These are phyloP conservation scores for Leccinum subrobustum DNA, from an alignment of 1,284 basidiomycete genomes.

Conservation along the genomic window DNA sequence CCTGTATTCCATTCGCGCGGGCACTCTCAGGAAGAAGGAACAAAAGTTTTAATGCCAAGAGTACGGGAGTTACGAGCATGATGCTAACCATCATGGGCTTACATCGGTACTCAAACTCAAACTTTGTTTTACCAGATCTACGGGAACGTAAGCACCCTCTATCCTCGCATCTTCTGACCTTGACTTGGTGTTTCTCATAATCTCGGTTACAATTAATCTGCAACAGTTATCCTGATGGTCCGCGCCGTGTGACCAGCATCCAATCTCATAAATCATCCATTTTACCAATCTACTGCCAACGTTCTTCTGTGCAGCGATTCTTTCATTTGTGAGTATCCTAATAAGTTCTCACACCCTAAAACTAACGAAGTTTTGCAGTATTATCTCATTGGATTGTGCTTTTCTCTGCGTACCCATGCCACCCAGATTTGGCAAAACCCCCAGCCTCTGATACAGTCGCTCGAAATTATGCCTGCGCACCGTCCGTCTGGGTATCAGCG, in stretches of 20 bases:
- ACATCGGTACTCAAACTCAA: conserved; percentile 94
- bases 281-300: conserved; percentile 98
- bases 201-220: conserved; percentile 90
- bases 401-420: conserved; percentile 93
- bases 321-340: conserved; percentile 77
- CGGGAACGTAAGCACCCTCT: conserved; percentile 74
- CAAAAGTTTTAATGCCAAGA: conserved; percentile 97
- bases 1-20: conserved; percentile 90
- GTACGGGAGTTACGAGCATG: conserved; percentile 97
- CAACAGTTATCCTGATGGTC: conserved; percentile 74
- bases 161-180: conserved; percentile 6
- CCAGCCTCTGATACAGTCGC: conserved; percentile 73
- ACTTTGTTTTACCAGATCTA: conserved; percentile 99
- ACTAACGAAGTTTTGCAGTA: conserved; percentile 54
- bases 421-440: conserved; percentile 99
- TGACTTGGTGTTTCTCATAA: conserved; percentile 3
- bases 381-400: conserved; percentile 96
- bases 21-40: conserved; percentile 89
- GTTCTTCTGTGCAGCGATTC: conserved; percentile 90
- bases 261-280: conserved; percentile 92
- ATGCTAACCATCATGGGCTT: conserved; percentile 97
- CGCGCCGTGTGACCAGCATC: conserved; percentile 82
- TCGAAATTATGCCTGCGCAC: conserved; percentile 56
- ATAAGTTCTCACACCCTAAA: neutral
- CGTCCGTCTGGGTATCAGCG: conserved; percentile 71